Evolutionary conservation across 306 rosid genomes (phyloP).

Genomic region (Sesbania bispinosa): DNA sequence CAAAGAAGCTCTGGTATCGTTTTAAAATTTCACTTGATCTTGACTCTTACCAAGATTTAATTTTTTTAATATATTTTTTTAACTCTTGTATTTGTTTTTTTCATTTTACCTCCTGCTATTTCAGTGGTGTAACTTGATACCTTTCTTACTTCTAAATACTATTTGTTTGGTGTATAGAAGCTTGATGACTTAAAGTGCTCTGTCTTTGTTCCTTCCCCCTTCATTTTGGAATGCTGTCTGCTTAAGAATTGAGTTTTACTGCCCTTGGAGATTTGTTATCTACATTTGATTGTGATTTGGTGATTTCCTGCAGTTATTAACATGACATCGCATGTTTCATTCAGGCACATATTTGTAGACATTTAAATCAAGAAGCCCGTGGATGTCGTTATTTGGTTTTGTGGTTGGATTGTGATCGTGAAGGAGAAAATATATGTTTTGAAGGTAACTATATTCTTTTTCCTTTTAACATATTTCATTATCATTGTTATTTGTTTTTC

Average conservation of each 20-base stretch:
- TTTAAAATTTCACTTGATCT: not conserved
- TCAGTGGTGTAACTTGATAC: not conserved
- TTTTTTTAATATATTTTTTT: not conserved
- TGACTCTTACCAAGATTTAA: not conserved
- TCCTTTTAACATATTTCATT: slow-evolving; percentile 1
- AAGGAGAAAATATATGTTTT: slow-evolving; percentile 96
- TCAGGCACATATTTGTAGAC: slow-evolving; percentile 85
- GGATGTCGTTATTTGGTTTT: slow-evolving; percentile 77
- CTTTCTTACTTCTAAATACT: not conserved
- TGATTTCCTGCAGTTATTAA: slow-evolving; percentile 20
- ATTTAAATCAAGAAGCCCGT: slow-evolving; percentile 90
- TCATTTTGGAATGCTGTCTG: not conserved
- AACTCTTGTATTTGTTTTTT: not conserved
- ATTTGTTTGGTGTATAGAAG: not conserved
- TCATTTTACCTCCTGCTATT: not conserved
- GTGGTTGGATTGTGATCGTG: slow-evolving; percentile 98
- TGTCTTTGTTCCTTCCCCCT: not conserved
- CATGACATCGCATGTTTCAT: slow-evolving; percentile 18
- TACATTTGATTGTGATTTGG: slow-evolving; percentile 21
- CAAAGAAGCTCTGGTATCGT: not conserved
- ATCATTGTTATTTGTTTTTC: slow-evolving; percentile 3
- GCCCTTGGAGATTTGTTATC: not conserved
- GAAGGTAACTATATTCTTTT: slow-evolving; percentile 56
- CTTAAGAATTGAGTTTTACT: not conserved
- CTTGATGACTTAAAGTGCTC: not conserved